Conservation (phyloP, 345 rosid species). For the Gossypium bickii region DNA sequence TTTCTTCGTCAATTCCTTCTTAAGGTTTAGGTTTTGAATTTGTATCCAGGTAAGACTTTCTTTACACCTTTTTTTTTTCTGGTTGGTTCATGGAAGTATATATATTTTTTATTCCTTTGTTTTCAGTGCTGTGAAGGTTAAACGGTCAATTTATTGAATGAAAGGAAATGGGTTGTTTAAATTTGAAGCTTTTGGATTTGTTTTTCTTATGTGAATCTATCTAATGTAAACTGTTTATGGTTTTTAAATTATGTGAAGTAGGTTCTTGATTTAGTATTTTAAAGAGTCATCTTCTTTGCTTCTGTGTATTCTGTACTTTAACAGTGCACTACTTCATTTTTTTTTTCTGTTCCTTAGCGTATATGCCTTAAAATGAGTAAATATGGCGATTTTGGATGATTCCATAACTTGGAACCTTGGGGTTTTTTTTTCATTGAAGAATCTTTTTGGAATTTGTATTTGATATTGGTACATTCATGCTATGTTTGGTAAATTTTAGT, state of each 20-base stretch:
- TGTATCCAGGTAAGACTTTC: not conserved
- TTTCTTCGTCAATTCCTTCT: not conserved
- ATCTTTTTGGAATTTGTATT: not conserved
- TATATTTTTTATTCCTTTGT: not conserved
- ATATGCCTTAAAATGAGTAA: not conserved
- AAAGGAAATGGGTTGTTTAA: not conserved
- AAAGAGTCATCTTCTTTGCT: not conserved
- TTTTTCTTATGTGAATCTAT: not conserved
- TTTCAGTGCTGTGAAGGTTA: not conserved
- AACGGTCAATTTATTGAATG: not conserved
- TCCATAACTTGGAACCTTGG: not conserved
- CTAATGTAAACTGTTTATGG: not conserved
- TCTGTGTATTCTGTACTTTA: not conserved
- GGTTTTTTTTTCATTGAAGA: not conserved
- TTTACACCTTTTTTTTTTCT: not conserved
- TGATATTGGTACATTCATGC: not conserved
- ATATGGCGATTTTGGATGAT: not conserved
- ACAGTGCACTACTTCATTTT: not conserved
- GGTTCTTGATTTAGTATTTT: conserved; percentile 12
- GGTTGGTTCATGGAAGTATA: not conserved
- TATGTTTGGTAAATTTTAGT: not conserved
- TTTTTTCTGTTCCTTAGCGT: not conserved
- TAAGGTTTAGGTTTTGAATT: not conserved
- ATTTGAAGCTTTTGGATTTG: not conserved
- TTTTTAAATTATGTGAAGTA: conserved; percentile 1